Evolutionary conservation across 139 green algal genomes (phyloP).

Genomic region (Chlorella sp.): DNA sequence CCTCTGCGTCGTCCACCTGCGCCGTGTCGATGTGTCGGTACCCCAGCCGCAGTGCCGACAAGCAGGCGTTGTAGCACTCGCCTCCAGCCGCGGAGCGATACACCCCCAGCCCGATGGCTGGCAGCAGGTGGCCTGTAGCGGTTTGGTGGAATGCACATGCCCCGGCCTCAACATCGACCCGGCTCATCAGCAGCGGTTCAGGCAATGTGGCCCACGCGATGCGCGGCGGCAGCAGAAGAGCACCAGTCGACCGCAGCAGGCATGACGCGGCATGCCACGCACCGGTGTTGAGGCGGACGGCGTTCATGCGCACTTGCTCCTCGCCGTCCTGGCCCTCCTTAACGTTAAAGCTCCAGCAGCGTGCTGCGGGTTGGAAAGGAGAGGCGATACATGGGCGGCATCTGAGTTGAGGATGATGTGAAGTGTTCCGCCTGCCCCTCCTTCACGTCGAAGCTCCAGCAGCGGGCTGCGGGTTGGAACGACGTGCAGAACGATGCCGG

Average conservation of each 20-base stretch:
- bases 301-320: neutral
- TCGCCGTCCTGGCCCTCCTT: constrained; percentile 3
- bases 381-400: neutral
- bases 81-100: constrained; percentile 38
- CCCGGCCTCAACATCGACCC: neutral
- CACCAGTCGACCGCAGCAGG: neutral
- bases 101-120: constrained; percentile 52
- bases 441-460: constrained; percentile 17
- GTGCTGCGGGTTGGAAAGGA: neutral
- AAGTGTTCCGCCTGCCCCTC: too few relatives aligned
- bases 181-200: neutral
- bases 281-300: constrained; percentile 15
- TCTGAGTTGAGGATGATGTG: too few relatives aligned
- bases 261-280: neutral
- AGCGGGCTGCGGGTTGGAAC: neutral
- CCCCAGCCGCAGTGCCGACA: constrained; percentile 46
- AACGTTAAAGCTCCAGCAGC: constrained; percentile 9
- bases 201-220: neutral
- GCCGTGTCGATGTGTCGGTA: constrained; percentile 64
- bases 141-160: neutral
- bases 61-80: constrained; percentile 44
- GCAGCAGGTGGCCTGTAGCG: constrained; percentile 36
- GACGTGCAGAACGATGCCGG: neutral
- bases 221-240: too few relatives aligned
- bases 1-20: too few relatives aligned